These are phyloP conservation scores for Posidonia oceanica DNA, from an alignment of 116 monocot genomes.

Conservation along the genomic window DNA sequence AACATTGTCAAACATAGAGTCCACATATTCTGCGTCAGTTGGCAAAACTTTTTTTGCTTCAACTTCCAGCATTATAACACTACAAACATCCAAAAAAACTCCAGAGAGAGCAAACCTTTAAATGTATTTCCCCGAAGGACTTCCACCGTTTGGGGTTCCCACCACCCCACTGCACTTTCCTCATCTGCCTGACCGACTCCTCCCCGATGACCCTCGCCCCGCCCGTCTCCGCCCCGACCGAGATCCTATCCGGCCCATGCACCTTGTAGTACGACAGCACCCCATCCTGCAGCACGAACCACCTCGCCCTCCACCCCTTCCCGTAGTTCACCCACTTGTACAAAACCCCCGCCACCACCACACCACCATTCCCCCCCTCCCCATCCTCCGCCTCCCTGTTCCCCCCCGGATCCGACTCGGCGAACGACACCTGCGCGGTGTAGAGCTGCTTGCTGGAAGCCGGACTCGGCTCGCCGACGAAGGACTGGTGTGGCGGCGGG, in stretches of 20 bases:
- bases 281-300: conserved; percentile 85
- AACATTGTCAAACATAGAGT: not conserved
- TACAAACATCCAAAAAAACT: not conserved
- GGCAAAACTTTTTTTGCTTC: no score
- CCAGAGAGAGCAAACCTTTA: conserved; percentile 46
- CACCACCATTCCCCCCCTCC: conserved; percentile 3
- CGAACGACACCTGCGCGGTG: conserved; percentile 6
- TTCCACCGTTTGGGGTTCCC: conserved; percentile 41
- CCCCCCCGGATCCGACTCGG: not conserved
- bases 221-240: conserved; percentile 19
- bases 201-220: conserved; percentile 74
- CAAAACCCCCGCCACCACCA: conserved; percentile 58
- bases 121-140: conserved; percentile 85
- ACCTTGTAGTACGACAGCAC: conserved; percentile 91
- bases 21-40: not conserved
- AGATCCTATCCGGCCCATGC: conserved; percentile 60
- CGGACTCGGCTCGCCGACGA: not conserved
- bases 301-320: conserved; percentile 88
- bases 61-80: not conserved
- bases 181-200: conserved; percentile 40
- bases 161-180: conserved; percentile 15
- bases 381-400: conserved; percentile 13
- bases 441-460: conserved; percentile 1
- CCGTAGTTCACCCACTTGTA: conserved; percentile 98
- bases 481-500: not conserved